Percentiles rank a stretch among this genome's conserved stretches.
Evolutionary conservation across 306 rosid genomes (phyloP).

Genomic region (Gleditsia sinensis): DNA sequence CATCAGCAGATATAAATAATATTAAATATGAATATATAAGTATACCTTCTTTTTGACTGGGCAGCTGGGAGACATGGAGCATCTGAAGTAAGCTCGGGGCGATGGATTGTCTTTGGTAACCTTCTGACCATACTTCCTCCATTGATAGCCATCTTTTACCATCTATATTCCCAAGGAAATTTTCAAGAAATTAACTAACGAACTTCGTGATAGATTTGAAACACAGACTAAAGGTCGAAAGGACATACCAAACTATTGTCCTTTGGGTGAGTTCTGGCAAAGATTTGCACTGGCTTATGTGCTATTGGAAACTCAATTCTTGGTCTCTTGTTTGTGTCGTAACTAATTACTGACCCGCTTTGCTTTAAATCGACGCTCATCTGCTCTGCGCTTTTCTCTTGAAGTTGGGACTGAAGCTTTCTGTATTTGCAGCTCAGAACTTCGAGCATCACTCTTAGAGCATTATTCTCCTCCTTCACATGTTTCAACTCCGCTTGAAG

Average conservation of each 20-base stretch:
- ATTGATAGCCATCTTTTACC: slow-evolving; percentile 66
- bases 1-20: not conserved
- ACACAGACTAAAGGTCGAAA: not conserved
- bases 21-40: too few relatives aligned
- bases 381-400: slow-evolving; percentile 31
- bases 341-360: not conserved
- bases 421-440: slow-evolving; percentile 52
- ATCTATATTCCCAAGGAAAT: not conserved
- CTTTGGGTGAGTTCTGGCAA: slow-evolving; percentile 53
- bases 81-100: slow-evolving; percentile 83
- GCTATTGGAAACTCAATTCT: slow-evolving; percentile 45
- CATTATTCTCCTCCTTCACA: slow-evolving; percentile 54
- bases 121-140: slow-evolving; percentile 90
- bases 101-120: slow-evolving; percentile 75
- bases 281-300: slow-evolving; percentile 43
- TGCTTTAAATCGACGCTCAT: slow-evolving; percentile 17
- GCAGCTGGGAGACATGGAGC: slow-evolving; percentile 72
- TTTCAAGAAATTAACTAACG: not conserved
- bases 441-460: slow-evolving; percentile 56
- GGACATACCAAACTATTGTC: slow-evolving; percentile 57
- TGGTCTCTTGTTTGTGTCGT: slow-evolving; percentile 46
- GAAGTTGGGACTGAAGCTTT: slow-evolving; percentile 41
- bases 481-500: slow-evolving; percentile 41
- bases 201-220: slow-evolving; percentile 5
- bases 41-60: slow-evolving; percentile 81